Base-by-base conservation (phyloP, 805 yeast species). In the Spathaspora sp. region DNA sequence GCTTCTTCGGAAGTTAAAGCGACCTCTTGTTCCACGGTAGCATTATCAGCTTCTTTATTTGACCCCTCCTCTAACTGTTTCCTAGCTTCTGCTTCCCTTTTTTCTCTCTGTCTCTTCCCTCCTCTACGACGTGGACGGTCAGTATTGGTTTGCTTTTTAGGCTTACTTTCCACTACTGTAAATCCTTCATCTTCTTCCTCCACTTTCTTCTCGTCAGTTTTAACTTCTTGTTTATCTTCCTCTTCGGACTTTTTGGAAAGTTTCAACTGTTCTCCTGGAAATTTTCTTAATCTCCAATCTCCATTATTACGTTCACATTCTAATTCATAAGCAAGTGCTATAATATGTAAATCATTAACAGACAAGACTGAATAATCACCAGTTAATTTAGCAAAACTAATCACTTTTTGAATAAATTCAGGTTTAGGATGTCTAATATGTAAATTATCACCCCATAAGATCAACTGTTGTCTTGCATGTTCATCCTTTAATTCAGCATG, bases 291-390 rank as follows among this genome's bases (percentile, higher is more conserved):
- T 60, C 88, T 76, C 80, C 84, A 78, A 47, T 83, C 86, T 16
- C 93, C 93, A 46, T 79, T 73, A 58, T 84, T 84, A 51, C 77
- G 58, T 64, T 89, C 93, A 50, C 76, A 74, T 57, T 92, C 97
- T 48, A 94, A 68, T 65, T 94, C 97, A 64, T 90, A 92, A 1
- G 97, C 83, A 58, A 94, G 76, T 0, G 99, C 98, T 54, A 96
- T 77, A 51, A 94, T 86, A 63, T 92, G 97, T 38, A 94, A 73
- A 86, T 94, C 99, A 57, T 96, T 92, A 39, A 85, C 80, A 57
- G 97, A 89, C 51, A 94, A 77, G 3, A 93, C 99, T 3, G 87
- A 73, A 57, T 76, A 87, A 73, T 94, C 99, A 65, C 99, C 99
- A 0, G 98, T 92, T 47, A 87, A 72, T 61, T 80, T 86, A 11